Evolutionary conservation across 345 rosid species (phyloP), one percentile per base, ranked within the genome.

Genomic region (Trapa incisa): DNA sequence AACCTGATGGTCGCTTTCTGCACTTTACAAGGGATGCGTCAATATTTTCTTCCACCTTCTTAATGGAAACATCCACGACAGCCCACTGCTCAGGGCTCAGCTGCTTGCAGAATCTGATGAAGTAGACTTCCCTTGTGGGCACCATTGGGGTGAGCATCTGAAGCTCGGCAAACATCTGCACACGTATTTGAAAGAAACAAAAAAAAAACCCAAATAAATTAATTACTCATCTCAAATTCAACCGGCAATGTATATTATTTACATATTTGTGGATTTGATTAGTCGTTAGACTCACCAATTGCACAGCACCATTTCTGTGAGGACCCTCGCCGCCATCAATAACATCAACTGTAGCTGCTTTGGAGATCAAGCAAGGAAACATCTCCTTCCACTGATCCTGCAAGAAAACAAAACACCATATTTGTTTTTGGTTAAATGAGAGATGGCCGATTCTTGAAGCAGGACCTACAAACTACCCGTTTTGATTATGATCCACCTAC

Each of bases 61-160:
- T 91, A 0, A 85, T 70, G 33, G 99, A 94, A 62, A 94, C 93
- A 74, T 94, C 99, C 3, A 91, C 91, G 10, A 94, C 80, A 61
- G 89, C 97, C 97, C 99, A 94, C 69, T 94, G 81, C 47, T 94
- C 96, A 53, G 89, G 81, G 47, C 86, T 82, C 14, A 94, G 75
- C 64, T 94, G 91, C 77, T 87, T 86, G 84, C 89, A 86, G 53
- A 74, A 82, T 72, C 99, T 81, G 57, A 91, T 86, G 56, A 89
- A 94, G 78, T 94, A 91, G 29, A 91, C 89, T 80, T 94, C 97
- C 78, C 99, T 85, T 0, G 96, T 85, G 37, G 96, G 83, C 66
- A 94, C 99, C 81, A 91, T 75, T 10, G 99, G 97, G 54, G 99
- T 91, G 1, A 94, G 89, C 89, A 91, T 87, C 61, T 94, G 99